phyloP scores from a whole-genome alignment of 495 filamentous ascomycete species.

The Elasticomyces elasticus region DNA sequence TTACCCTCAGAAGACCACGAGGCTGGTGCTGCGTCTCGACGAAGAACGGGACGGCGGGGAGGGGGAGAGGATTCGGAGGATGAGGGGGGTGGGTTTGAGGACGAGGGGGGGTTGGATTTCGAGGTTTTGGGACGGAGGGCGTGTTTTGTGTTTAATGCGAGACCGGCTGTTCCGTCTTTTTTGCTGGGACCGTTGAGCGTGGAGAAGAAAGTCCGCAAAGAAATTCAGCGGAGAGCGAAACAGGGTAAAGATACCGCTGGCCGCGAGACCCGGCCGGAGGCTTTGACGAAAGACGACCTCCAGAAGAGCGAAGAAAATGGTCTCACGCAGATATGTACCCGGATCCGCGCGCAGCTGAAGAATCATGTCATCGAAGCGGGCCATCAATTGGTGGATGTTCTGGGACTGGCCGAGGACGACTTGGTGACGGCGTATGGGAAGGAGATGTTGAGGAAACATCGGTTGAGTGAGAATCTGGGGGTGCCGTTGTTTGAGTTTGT shows the following conservation, averaged over 20 bases:
- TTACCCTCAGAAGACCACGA: constrained; percentile 1
- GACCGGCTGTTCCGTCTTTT: constrained; percentile 73
- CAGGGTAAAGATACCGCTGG: constrained; percentile 43
- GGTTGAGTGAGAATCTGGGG: constrained; percentile 43
- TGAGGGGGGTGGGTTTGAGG: constrained; percentile 57
- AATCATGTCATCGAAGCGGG: constrained; percentile 26
- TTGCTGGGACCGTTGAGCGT: constrained; percentile 82
- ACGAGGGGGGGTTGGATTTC: constrained; percentile 84
- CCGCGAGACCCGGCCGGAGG: constrained; percentile 55
- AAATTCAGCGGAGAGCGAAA: constrained; percentile 53
- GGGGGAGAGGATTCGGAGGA: constrained; percentile 38
- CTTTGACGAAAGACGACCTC: constrained; percentile 61
- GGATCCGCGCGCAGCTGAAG: constrained; percentile 45
- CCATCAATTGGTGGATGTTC: background rate
- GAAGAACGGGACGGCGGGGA: background rate
- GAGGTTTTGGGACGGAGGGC: constrained; percentile 67
- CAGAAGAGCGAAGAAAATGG: constrained; percentile 63
- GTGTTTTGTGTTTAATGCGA: constrained; percentile 57
- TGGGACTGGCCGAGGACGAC: constrained; percentile 26
- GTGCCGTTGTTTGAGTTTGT: constrained; percentile 73
- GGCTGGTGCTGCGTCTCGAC: background rate
- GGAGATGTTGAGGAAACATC: constrained; percentile 11
- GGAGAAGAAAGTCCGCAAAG: constrained; percentile 65
- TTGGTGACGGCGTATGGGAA: constrained; percentile 9
- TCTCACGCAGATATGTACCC: constrained; percentile 57